Percentiles rank a stretch among this genome's conserved stretches.
These are phyloP conservation scores for Rhodocollybia butyracea DNA, from an alignment of 768 basidiomycete genomes.

Conservation along the genomic window DNA sequence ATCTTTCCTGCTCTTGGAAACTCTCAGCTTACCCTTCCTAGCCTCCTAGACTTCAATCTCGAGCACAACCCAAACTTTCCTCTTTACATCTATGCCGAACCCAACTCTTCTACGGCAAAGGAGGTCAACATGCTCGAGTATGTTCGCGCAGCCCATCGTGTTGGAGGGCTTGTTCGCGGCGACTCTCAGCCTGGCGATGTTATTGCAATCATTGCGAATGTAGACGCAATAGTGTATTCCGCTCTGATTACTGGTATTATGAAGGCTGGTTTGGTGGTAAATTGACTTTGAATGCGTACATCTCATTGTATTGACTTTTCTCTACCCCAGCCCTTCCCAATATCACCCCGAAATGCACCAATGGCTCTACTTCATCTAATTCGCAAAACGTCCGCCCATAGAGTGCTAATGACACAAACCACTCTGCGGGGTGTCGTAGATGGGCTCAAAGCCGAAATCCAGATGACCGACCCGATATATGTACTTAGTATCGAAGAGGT, in stretches of 20 bases:
- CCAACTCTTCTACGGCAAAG: constrained; percentile 13
- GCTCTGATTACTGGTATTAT: constrained; percentile 23
- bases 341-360: constrained; percentile 33
- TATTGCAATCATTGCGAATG: constrained; percentile 28
- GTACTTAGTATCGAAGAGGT: constrained; percentile 12
- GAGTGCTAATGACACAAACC: constrained; percentile 25
- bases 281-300: constrained; percentile 13
- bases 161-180: constrained; percentile 18
- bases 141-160: constrained; percentile 26
- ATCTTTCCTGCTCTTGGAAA: neutral
- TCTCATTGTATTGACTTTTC: neutral
- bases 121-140: constrained; percentile 22
- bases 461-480: constrained; percentile 6
- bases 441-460: constrained; percentile 13
- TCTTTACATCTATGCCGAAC: constrained; percentile 28
- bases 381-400: constrained; percentile 24
- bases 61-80: constrained; percentile 28
- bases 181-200: constrained; percentile 19
- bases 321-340: constrained; percentile 31
- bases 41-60: constrained; percentile 32
- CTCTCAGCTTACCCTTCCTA: constrained; percentile 22
- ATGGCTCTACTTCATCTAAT: constrained; percentile 31
- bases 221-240: constrained; percentile 26
- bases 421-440: constrained; percentile 21
- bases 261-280: constrained; percentile 25